These are phyloP conservation scores for Amphibolis antarctica DNA, from an alignment of 106 monocot species.

Conservation along the genomic window DNA sequence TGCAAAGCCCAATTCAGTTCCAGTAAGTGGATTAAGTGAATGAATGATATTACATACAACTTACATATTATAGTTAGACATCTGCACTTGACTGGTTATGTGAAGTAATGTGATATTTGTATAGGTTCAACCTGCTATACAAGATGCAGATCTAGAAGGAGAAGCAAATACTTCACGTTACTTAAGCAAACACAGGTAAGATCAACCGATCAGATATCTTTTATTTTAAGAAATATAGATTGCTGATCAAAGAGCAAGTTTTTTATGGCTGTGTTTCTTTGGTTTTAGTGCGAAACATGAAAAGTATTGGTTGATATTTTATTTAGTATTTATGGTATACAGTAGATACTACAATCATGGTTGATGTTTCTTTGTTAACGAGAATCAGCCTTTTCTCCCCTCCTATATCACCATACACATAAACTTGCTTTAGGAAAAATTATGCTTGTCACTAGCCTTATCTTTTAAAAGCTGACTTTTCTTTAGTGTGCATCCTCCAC, in stretches of 20 bases:
- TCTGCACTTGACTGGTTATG: background rate
- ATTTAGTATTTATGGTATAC: too few relatives aligned
- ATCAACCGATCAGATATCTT: background rate
- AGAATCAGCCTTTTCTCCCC: too few relatives aligned
- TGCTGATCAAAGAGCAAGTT: too few relatives aligned
- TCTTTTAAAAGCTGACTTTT: background rate
- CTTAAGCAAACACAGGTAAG: conserved; percentile 12
- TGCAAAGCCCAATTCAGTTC: too few relatives aligned
- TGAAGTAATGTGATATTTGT: background rate
- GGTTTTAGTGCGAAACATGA: too few relatives aligned
- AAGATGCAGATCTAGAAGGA: conserved; percentile 10
- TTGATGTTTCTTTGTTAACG: too few relatives aligned
- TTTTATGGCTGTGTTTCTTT: background rate
- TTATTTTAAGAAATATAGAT: background rate
- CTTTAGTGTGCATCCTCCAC: conserved; percentile 25
- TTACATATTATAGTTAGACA: too few relatives aligned
- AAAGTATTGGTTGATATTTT: too few relatives aligned
- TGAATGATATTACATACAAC: too few relatives aligned
- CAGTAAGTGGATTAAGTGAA: too few relatives aligned
- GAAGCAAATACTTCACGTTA: conserved; percentile 10
- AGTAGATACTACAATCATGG: too few relatives aligned
- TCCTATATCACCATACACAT: too few relatives aligned
- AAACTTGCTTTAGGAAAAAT: background rate
- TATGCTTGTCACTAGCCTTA: background rate
- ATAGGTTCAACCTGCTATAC: conserved; percentile 6